Percentiles rank a stretch among this genome's conserved stretches.
These are phyloP conservation scores for Secale cereale DNA, from an alignment of 176 grass and related monocot species.

Conservation along the genomic window DNA sequence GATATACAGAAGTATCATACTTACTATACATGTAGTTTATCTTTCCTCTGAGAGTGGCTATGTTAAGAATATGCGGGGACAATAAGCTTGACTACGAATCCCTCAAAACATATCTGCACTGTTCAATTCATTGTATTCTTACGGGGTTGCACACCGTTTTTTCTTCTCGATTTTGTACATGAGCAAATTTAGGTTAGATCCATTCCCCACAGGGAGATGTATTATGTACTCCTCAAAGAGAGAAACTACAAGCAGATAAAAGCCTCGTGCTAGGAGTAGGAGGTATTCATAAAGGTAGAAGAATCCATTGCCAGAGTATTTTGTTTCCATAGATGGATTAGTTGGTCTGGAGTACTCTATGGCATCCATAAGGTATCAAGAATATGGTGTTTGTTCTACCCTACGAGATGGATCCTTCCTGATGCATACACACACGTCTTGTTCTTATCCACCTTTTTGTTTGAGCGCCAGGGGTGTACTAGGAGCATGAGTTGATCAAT, in stretches of 20 bases:
- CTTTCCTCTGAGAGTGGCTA: background rate
- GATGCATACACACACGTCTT: background rate
- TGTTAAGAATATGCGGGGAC: background rate
- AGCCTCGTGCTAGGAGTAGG: background rate
- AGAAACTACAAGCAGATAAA: background rate
- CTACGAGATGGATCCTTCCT: background rate
- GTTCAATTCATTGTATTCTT: background rate
- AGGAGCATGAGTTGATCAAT: background rate
- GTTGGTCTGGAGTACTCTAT: background rate
- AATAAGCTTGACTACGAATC: background rate
- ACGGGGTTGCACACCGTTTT: background rate
- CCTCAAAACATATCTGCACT: background rate
- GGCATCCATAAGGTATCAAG: background rate
- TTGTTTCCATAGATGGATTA: conserved; percentile 1
- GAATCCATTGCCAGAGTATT: background rate
- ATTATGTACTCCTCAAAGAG: background rate
- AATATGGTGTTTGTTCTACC: background rate
- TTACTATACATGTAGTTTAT: background rate
- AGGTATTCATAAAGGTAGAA: background rate
- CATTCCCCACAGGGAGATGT: background rate
- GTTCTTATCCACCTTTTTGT: background rate
- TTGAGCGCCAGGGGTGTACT: background rate
- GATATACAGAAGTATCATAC: background rate
- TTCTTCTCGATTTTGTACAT: background rate
- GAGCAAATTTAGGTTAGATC: background rate